These are phyloP conservation scores for Alternaria metachromatica DNA, from an alignment of 2,329 filamentous ascomycete species.

Conservation along the genomic window DNA sequence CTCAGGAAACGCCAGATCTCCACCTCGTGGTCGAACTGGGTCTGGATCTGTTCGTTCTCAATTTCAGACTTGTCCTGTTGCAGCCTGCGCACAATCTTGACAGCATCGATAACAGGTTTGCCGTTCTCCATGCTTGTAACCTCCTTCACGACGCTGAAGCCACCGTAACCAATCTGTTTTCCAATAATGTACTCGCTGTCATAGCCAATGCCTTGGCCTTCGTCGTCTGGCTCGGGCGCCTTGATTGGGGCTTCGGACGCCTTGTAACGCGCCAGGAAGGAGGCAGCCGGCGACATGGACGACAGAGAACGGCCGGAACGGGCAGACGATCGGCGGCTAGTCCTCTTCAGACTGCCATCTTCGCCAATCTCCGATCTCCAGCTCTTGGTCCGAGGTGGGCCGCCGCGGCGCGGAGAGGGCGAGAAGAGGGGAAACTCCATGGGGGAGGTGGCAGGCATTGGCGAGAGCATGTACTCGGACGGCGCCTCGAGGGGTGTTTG, in stretches of 20 bases:
- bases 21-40: slow-evolving; percentile 73
- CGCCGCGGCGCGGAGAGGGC: slow-evolving; percentile 31
- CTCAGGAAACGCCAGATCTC: slow-evolving; percentile 70
- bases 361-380: slow-evolving; percentile 41
- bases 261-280: slow-evolving; percentile 63
- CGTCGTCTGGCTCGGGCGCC: slow-evolving; percentile 65
- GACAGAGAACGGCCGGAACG: slow-evolving; percentile 56
- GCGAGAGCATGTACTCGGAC: slow-evolving; percentile 45
- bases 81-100: slow-evolving; percentile 71
- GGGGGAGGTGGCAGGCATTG: slow-evolving; percentile 43
- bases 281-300: slow-evolving; percentile 65
- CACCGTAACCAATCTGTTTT: slow-evolving; percentile 69
- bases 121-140: slow-evolving; percentile 66
- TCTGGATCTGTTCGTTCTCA: slow-evolving; percentile 70
- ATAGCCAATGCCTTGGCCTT: slow-evolving; percentile 70
- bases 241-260: slow-evolving; percentile 45
- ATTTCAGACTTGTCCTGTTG: slow-evolving; percentile 61
- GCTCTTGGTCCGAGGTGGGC: slow-evolving; percentile 40
- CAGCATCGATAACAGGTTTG: slow-evolving; percentile 63
- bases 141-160: slow-evolving; percentile 72
- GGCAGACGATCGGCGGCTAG: slow-evolving; percentile 51
- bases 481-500: slow-evolving; percentile 47
- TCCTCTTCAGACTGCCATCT: slow-evolving; percentile 44
- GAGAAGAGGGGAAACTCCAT: slow-evolving; percentile 44
- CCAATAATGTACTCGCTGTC: slow-evolving; percentile 69